Percentiles rank a stretch among this genome's conserved stretches.
These are phyloP conservation scores for Leptographium flavum DNA, from an alignment of 2,329 filamentous ascomycete genomes.

Conservation along the genomic window DNA sequence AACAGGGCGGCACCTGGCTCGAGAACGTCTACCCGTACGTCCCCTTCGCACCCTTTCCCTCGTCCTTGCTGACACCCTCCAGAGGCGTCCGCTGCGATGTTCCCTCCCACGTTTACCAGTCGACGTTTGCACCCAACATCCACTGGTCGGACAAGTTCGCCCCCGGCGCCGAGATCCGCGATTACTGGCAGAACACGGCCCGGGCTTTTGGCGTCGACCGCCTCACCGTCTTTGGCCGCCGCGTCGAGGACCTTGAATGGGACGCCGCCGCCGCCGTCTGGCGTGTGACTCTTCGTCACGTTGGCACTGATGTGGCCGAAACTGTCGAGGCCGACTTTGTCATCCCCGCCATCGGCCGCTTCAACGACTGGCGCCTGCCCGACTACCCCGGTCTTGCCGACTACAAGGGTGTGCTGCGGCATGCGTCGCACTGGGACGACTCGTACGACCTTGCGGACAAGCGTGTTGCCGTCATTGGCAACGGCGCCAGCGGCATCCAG, in stretches of 20 bases:
- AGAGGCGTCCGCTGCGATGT: constrained; percentile 11
- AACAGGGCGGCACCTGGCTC: neutral
- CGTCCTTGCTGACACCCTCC: too few species aligned
- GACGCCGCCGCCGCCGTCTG: neutral
- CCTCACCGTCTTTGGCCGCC: neutral
- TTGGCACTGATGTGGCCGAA: constrained; percentile 16
- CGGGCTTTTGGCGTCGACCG: constrained; percentile 1
- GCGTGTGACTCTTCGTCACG: neutral
- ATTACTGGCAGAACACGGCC: constrained; percentile 7
- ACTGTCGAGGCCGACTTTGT: constrained; percentile 15
- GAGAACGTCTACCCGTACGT: neutral
- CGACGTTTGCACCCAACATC: constrained; percentile 9
- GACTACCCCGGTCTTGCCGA: constrained; percentile 1
- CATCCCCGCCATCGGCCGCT: constrained; percentile 2
- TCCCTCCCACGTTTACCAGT: constrained; percentile 11
- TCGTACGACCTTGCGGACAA: constrained; percentile 4
- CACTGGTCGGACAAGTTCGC: constrained; percentile 11
- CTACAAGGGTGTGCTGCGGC: constrained; percentile 1
- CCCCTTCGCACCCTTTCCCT: too few species aligned
- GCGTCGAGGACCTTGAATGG: constrained; percentile 4
- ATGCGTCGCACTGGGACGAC: constrained; percentile 1
- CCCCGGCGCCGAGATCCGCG: constrained; percentile 8
- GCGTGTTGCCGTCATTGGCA: constrained; percentile 9
- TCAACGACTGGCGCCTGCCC: constrained; percentile 1
- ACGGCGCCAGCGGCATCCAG: constrained; percentile 9